Evolutionary conservation across 1,139 yeast species (phyloP), one percentile per base, ranked within the genome.

Genomic region (Lodderomyces elongisporus): DNA sequence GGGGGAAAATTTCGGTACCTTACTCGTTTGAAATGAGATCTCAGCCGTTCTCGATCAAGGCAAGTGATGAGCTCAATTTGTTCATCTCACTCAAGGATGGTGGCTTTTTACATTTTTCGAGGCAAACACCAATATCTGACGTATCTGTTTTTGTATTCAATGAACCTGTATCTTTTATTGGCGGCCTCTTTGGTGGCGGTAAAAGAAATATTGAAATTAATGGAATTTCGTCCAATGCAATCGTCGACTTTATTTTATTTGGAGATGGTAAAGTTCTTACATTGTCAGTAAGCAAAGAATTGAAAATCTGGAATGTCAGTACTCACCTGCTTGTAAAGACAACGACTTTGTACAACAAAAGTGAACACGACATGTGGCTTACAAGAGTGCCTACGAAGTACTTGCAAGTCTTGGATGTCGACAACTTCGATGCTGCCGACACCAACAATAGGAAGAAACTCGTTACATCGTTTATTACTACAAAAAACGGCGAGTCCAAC

Each of bases 41-140:
- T 10, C 26, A 37, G n/a, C 91, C 95, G 1, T 74, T 74, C 38
- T 57, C 65, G 14, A 46, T 85, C 39, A 66, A 68, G 36, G 54
- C 79, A 1, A 52, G 78, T 5, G 68, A 71, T 31, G 43, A 61
- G 0, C 48, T 52, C 13, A 63, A 65, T 37, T 55, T 70, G 7
- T 53, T 85, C 5, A 74, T 81, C 0, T 68, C 85, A 2, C 61
- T 85, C 35, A 67, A 69, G 28, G 94, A 87, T 56, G 95, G 96
- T 36, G 80, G 84, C 13, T 49, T 81, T 39, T 52, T 79, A 44
- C 76, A 78, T 41, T 56, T 81, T 55, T 48, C 51, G 41, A 67
- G 75, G 51, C 41, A 54, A 0, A 18, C 14, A 8, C 48, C 56
- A 1, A 59, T 70, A 22, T 54, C 53, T 1, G 70, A 71, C 13